Evolutionary conservation across 306 rosid genomes (phyloP).

Genomic region (Lagenaria siceraria): DNA sequence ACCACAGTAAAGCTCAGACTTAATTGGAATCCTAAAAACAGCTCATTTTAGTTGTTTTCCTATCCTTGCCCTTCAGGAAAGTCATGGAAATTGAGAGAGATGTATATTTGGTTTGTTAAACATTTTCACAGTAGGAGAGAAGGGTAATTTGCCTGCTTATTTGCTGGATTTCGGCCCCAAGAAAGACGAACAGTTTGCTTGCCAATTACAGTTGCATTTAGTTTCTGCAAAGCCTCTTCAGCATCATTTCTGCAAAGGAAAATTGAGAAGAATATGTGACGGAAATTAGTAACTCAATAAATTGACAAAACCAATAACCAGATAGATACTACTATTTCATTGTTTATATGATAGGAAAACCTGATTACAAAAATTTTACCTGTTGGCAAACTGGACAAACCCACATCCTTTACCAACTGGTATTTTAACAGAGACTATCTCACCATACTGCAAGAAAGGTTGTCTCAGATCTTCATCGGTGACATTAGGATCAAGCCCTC

Average conservation of each 20-base stretch:
- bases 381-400: constrained; percentile 83
- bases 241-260: constrained; percentile 61
- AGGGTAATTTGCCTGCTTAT: constrained; percentile 61
- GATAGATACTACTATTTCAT: background rate
- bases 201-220: constrained; percentile 71
- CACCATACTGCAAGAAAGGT: constrained; percentile 77
- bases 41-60: background rate
- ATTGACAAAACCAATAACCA: background rate
- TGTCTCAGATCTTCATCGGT: constrained; percentile 94
- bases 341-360: background rate
- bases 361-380: constrained; percentile 22
- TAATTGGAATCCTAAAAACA: background rate
- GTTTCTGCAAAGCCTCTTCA: constrained; percentile 87
- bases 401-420: constrained; percentile 98
- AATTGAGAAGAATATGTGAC: constrained; percentile 10
- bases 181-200: constrained; percentile 95
- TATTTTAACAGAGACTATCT: constrained; percentile 87
- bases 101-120: no score
- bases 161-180: constrained; percentile 99
- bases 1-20: background rate
- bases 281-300: background rate
- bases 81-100: background rate
- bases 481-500: constrained; percentile 91
- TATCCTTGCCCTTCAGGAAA: background rate
- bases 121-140: background rate